Evolutionary conservation across 2,329 filamentous ascomycete species (phyloP).

Genomic region (Diaporthe eres): DNA sequence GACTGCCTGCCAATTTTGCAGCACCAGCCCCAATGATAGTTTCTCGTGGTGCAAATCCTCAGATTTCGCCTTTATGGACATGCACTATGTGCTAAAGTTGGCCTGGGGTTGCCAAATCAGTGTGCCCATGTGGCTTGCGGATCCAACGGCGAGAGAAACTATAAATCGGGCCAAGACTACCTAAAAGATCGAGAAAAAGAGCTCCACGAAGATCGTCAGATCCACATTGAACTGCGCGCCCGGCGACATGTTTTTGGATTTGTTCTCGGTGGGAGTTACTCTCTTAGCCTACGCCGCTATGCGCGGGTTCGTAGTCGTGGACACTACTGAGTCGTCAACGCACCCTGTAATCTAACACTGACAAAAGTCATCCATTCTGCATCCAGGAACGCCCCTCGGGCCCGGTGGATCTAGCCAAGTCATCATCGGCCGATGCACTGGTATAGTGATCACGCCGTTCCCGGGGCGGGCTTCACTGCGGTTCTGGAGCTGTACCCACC

Average conservation of each 20-base stretch:
- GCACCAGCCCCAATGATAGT: neutral
- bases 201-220: no score
- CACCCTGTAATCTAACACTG: conserved; percentile 8
- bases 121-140: neutral
- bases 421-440: neutral
- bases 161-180: neutral
- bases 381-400: neutral
- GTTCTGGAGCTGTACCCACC: neutral
- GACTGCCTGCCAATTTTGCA: conserved; percentile 13
- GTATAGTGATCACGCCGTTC: neutral
- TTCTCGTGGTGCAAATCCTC: neutral
- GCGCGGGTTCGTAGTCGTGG: conserved; percentile 4
- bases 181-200: neutral
- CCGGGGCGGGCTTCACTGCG: no score
- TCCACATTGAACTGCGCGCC: no score
- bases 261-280: neutral
- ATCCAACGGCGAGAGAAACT: neutral
- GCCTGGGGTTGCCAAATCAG: neutral
- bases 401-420: neutral
- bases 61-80: conserved; percentile 13
- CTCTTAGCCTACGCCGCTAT: neutral
- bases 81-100: neutral
- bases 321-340: conserved; percentile 14
- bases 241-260: neutral
- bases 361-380: neutral